phyloP scores from a whole-genome alignment of 306 rosid species.

The Begonia loranthoides region DNA sequence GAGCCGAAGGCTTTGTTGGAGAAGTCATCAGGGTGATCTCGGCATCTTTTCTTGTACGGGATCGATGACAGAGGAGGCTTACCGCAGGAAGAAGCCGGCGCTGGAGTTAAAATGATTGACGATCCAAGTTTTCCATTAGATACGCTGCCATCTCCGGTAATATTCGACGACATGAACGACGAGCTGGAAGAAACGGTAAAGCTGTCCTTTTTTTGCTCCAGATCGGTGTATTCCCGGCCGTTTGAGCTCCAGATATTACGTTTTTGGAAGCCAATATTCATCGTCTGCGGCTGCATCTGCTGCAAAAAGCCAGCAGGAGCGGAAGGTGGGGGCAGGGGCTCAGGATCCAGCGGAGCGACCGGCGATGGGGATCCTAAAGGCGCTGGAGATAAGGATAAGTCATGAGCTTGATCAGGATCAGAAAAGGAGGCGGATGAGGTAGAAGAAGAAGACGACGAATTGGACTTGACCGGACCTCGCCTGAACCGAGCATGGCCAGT shows the following conservation, averaged over 20 bases:
- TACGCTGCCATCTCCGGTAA: conserved; percentile 82
- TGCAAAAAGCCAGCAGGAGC: conserved; percentile 19
- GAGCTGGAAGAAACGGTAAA: conserved; percentile 80
- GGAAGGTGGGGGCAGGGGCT: not conserved
- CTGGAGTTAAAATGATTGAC: conserved; percentile 33
- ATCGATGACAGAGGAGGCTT: conserved; percentile 46
- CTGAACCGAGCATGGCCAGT: conserved; percentile 94
- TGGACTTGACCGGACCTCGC: conserved; percentile 41
- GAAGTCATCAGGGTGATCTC: conserved; percentile 39
- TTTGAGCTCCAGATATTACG: conserved; percentile 30
- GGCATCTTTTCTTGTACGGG: conserved; percentile 51
- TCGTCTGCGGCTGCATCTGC: conserved; percentile 32
- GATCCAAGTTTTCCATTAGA: conserved; percentile 65
- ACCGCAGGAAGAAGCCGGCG: conserved; percentile 32
- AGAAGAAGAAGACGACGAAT: conserved; percentile 6
- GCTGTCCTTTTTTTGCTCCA: conserved; percentile 47
- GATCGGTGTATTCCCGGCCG: conserved; percentile 19
- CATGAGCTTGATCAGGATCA: conserved; percentile 11
- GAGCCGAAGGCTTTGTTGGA: conserved; percentile 54
- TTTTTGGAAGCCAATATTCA: conserved; percentile 62
- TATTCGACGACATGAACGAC: conserved; percentile 75
- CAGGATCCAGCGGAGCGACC: conserved; percentile 1
- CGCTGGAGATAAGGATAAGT: conserved; percentile 13
- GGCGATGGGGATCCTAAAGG: conserved; percentile 12
- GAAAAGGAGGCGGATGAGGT: conserved; percentile 13